These are phyloP conservation scores for Alternaria infectoria DNA, from an alignment of 2,329 filamentous ascomycete genomes.

Conservation along the genomic window DNA sequence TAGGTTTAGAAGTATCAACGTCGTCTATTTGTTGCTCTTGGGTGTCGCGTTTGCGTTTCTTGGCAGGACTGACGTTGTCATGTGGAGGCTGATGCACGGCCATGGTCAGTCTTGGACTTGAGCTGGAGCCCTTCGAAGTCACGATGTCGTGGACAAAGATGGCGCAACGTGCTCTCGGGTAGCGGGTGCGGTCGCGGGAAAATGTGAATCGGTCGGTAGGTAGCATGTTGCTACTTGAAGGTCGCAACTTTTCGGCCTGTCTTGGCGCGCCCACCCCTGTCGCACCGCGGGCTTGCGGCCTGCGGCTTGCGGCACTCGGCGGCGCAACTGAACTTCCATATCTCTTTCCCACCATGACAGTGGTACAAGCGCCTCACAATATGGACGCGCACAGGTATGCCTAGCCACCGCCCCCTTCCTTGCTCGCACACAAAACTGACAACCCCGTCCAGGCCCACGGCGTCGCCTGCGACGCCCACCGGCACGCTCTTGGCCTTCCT, in stretches of 20 bases:
- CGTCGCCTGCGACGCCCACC: conserved; percentile 16
- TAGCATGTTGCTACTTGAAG: neutral
- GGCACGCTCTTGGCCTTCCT: conserved; percentile 42
- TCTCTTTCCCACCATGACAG: neutral
- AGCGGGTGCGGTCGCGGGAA: neutral
- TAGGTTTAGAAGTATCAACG: conserved; percentile 69
- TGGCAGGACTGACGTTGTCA: conserved; percentile 13
- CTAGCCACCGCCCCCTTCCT: neutral
- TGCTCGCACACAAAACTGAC: conserved; percentile 3
- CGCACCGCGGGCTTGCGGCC: neutral
- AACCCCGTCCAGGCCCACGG: neutral
- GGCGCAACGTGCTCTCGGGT: neutral
- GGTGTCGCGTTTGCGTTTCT: conserved; percentile 23
- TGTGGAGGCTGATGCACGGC: conserved; percentile 18
- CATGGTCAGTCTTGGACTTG: neutral
- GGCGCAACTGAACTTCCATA: neutral
- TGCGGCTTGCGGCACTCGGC: too few relatives aligned
- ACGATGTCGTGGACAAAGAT: neutral
- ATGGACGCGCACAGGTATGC: conserved; percentile 12
- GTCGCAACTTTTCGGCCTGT: conserved; percentile 14
- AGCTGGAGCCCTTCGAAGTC: neutral
- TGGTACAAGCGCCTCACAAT: neutral
- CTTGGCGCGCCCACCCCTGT: conserved; percentile 24
- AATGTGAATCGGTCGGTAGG: neutral
- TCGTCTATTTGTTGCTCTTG: conserved; percentile 16